These are phyloP conservation scores for Cladosporium sp. DNA, from an alignment of 2,329 filamentous ascomycete genomes.

Conservation along the genomic window DNA sequence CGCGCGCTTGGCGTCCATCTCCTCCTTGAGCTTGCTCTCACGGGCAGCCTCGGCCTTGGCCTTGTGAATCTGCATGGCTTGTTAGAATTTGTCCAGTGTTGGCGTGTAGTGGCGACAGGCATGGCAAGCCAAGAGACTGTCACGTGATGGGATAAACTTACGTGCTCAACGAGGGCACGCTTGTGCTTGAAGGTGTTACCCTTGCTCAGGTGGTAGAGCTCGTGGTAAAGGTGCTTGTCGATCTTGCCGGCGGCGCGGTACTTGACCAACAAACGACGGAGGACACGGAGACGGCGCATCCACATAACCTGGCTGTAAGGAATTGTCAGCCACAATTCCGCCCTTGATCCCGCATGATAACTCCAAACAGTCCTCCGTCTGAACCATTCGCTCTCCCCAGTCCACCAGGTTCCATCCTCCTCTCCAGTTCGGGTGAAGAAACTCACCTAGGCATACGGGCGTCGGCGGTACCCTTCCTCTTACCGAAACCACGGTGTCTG, in stretches of 20 bases:
- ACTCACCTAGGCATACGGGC: conserved; percentile 97
- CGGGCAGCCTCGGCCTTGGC: conserved; percentile 99
- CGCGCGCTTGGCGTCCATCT: conserved; percentile 99
- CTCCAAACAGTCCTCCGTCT: neutral
- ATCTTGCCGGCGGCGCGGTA: conserved; percentile 99
- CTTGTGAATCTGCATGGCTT: conserved; percentile 78
- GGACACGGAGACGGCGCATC: conserved; percentile 99
- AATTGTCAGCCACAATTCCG: conserved; percentile 26
- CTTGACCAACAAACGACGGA: conserved; percentile 98
- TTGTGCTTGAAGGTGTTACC: conserved; percentile 99
- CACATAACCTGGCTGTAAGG: conserved; percentile 81
- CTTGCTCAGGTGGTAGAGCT: conserved; percentile 99
- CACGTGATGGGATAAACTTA: conserved; percentile 57
- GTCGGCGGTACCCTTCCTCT: conserved; percentile 99
- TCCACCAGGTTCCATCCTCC: neutral
- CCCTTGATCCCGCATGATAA: neutral
- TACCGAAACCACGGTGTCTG: conserved; percentile 98
- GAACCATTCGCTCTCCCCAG: neutral
- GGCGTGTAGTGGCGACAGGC: conserved; percentile 12
- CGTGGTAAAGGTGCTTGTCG: conserved; percentile 99
- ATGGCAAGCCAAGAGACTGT: conserved; percentile 28
- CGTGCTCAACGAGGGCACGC: conserved; percentile 99
- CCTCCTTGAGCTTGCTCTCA: conserved; percentile 93
- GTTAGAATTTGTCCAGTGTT: conserved; percentile 16
- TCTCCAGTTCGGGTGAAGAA: conserved; percentile 18